Evolutionary conservation across 2,329 filamentous ascomycete genomes (phyloP).

Genomic region (Bipolaris sorokiniana): DNA sequence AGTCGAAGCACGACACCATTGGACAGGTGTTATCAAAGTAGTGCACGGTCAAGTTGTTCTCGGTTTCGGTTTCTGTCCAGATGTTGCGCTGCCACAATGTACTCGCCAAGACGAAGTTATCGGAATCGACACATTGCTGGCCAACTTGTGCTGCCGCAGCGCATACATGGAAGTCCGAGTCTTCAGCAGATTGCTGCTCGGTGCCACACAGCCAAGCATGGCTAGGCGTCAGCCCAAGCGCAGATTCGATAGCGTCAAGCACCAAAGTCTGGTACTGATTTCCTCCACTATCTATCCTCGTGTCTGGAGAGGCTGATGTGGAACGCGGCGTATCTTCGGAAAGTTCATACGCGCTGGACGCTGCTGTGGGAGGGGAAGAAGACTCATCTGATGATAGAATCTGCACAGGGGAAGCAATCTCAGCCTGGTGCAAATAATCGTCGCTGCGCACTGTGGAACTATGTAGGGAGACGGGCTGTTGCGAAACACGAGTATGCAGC

Average conservation of each 20-base stretch:
- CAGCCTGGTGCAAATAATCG: not conserved
- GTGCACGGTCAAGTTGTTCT: not conserved
- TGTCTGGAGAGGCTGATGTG: not conserved
- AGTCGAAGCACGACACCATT: not conserved
- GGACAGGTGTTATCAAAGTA: not conserved
- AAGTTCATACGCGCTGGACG: not conserved
- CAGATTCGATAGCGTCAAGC: conserved; percentile 1
- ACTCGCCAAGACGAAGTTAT: not conserved
- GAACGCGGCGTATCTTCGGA: not conserved
- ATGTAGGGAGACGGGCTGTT: not conserved
- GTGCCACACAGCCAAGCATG: not conserved
- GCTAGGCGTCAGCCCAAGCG: not conserved
- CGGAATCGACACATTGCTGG: not conserved
- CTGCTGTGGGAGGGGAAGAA: not conserved
- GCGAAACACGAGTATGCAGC: not conserved
- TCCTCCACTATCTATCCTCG: not conserved
- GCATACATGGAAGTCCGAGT: not conserved
- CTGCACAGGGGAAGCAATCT: not conserved
- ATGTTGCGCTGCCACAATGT: conserved; percentile 1
- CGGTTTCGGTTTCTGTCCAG: not conserved
- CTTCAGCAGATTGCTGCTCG: not conserved
- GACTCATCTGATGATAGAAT: not conserved
- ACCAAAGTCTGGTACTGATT: not conserved
- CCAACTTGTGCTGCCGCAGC: not conserved
- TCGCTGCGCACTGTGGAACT: not conserved